These are phyloP conservation scores for Starmerella scarabaei DNA, from an alignment of 805 yeast genomes.

Conservation along the genomic window DNA sequence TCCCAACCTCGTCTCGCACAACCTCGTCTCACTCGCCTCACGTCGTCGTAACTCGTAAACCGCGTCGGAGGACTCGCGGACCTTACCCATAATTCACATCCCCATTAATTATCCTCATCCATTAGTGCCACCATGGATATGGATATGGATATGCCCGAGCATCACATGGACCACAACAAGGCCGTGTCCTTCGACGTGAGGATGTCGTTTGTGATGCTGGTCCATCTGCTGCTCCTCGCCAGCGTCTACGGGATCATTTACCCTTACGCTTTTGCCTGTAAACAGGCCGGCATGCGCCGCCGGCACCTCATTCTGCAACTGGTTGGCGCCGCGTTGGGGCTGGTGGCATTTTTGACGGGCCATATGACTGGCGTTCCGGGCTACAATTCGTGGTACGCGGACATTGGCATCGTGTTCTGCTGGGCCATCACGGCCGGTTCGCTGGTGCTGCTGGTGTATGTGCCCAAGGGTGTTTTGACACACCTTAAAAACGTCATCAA, in stretches of 20 bases:
- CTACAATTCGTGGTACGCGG: conserved; percentile 27
- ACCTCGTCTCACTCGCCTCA: no score
- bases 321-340: conserved; percentile 27
- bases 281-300: conserved; percentile 27
- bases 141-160: conserved; percentile 11
- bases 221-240: conserved; percentile 28
- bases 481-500: conserved; percentile 24
- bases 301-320: conserved; percentile 30
- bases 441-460: conserved; percentile 29
- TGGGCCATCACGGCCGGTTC: conserved; percentile 28
- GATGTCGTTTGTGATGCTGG: conserved; percentile 16
- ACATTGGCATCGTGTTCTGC: conserved; percentile 25
- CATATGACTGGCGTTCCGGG: conserved; percentile 28
- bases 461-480: conserved; percentile 28
- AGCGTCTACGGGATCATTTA: conserved; percentile 30
- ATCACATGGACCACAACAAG: conserved; percentile 12
- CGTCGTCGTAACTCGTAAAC: no score
- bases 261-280: conserved; percentile 32
- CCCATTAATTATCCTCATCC: no score
- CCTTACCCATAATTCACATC: no score
- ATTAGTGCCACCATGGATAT: no score
- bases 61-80: no score
- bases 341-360: conserved; percentile 30
- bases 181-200: conserved; percentile 16
- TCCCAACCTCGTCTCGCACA: no score